phyloP scores from a whole-genome alignment of 2,329 filamentous ascomycete genomes.

The Monilinia polystroma region DNA sequence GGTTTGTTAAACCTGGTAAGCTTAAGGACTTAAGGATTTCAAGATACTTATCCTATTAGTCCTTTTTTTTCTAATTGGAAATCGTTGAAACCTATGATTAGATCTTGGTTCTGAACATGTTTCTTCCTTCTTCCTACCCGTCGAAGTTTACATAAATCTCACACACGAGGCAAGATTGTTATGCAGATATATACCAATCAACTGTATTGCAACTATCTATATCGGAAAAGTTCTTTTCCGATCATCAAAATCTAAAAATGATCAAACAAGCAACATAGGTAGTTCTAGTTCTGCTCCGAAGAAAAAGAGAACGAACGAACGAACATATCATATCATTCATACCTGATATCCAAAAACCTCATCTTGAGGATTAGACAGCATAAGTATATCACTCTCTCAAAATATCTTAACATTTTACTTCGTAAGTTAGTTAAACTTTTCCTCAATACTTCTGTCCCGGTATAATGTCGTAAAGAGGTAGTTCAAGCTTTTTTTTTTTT shows the following conservation, averaged over 20 bases:
- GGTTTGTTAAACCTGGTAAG: background rate
- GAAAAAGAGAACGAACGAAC: background rate
- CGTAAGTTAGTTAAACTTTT: constrained; percentile 14
- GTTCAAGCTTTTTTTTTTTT: background rate
- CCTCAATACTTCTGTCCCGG: constrained; percentile 1
- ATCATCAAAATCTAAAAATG: background rate
- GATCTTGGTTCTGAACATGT: too few relatives aligned
- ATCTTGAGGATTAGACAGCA: background rate
- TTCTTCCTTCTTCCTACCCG: too few relatives aligned
- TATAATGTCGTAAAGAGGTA: constrained; percentile 5
- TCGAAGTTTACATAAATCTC: too few relatives aligned
- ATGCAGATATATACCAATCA: background rate
- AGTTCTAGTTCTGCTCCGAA: background rate
- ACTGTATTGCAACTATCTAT: background rate
- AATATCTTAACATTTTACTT: background rate
- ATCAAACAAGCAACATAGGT: background rate
- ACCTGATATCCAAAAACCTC: background rate
- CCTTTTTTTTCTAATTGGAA: background rate
- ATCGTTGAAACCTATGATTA: background rate
- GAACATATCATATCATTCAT: too few relatives aligned
- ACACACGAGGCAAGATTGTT: background rate
- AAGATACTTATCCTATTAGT: too few relatives aligned
- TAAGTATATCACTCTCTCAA: background rate
- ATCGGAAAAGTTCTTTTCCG: background rate
- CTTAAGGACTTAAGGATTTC: too few relatives aligned